Conservation (phyloP, 495 filamentous ascomycete species). For the Lasiosphaeria hispida region DNA sequence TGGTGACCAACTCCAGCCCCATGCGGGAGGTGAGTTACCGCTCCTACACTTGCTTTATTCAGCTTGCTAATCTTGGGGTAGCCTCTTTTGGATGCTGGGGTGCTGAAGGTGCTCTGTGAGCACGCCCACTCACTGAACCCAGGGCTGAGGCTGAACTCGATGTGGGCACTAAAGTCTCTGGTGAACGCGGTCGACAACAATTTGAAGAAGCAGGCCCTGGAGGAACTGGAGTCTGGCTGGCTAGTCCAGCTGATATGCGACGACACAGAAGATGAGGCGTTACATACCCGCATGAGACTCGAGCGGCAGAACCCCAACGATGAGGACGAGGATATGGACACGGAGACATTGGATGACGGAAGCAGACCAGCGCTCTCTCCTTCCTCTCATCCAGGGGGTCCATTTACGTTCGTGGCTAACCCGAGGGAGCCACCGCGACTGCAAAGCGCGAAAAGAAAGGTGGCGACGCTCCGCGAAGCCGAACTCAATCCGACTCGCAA, state of each 20-base stretch:
- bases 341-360: conserved; percentile 37
- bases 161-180: conserved; percentile 93
- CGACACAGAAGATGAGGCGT: conserved; percentile 51
- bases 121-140: conserved; percentile 76
- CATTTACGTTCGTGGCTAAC: not conserved
- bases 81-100: conserved; percentile 71
- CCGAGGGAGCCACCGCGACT: conserved; percentile 25
- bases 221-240: conserved; percentile 75
- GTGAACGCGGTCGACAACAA: conserved; percentile 64
- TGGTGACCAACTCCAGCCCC: conserved; percentile 82
- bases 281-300: conserved; percentile 34
- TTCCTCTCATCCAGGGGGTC: not conserved
- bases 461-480: conserved; percentile 51
- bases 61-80: conserved; percentile 40
- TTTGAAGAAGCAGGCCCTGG: conserved; percentile 70
- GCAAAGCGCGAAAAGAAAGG: conserved; percentile 47
- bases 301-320: conserved; percentile 42
- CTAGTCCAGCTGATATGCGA: conserved; percentile 71
- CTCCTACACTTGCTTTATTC: not conserved
- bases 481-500: conserved; percentile 57
- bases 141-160: conserved; percentile 69
- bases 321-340: conserved; percentile 64
- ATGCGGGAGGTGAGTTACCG: conserved; percentile 71
- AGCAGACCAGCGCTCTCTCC: conserved; percentile 27
- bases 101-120: conserved; percentile 73